A percentile compares a stretch with the other conserved stretches of the same genome.
Evolutionary conservation across 305 asterid species (phyloP).

Genomic region (Plantago lanceolata): DNA sequence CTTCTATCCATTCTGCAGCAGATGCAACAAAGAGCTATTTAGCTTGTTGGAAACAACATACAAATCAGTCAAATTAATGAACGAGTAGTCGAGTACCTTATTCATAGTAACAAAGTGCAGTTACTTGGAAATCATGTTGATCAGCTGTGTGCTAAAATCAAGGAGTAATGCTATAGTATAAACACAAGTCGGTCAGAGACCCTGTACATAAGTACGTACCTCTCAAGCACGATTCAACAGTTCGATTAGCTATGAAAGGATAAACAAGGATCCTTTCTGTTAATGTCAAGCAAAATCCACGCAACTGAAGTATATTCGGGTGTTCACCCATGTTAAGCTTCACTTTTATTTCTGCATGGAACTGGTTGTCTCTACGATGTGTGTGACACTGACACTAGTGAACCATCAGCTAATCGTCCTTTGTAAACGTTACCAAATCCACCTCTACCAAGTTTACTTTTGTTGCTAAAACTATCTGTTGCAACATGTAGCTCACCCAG

Average conservation of each 20-base stretch:
- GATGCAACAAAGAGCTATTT: too few relatives aligned
- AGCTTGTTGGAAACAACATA: too few relatives aligned
- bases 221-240: conserved; percentile 4
- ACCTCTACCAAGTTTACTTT: neutral
- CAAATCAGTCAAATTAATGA: too few relatives aligned
- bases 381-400: neutral
- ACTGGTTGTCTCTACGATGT: neutral
- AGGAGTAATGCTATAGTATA: too few relatives aligned
- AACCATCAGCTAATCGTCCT: too few relatives aligned
- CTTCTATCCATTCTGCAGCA: too few relatives aligned
- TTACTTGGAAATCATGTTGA: too few relatives aligned
- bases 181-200: too few relatives aligned
- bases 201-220: too few relatives aligned
- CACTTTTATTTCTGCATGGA: neutral
- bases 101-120: too few relatives aligned
- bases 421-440: neutral
- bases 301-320: neutral
- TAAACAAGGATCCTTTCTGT: neutral
- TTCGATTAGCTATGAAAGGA: neutral
- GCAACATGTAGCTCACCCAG: neutral
- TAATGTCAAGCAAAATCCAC: neutral
- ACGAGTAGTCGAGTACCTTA: too few relatives aligned
- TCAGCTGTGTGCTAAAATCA: too few relatives aligned
- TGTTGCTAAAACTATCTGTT: neutral
- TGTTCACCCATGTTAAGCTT: neutral